Percentiles rank a stretch among this genome's conserved stretches.
Evolutionary conservation across 495 filamentous ascomycete species (phyloP).

Genomic region (Rusavskia elegans): DNA sequence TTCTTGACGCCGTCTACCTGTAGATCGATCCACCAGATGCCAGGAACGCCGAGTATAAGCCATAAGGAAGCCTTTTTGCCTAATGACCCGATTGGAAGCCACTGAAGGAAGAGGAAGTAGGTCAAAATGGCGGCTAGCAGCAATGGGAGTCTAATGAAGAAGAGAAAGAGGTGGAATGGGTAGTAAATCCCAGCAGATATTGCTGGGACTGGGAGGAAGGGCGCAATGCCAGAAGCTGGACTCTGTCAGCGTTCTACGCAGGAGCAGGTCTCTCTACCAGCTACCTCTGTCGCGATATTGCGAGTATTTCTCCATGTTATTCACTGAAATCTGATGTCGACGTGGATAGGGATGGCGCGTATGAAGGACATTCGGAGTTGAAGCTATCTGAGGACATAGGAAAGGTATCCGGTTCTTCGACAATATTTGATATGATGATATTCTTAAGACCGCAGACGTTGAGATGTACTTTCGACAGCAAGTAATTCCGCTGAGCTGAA

Average conservation of each 20-base stretch:
- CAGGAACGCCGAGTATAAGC: constrained; percentile 69
- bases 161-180: constrained; percentile 51
- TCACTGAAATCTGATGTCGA: no score
- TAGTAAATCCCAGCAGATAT: constrained; percentile 42
- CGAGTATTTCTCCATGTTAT: constrained; percentile 85
- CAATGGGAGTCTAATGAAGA: constrained; percentile 64
- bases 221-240: constrained; percentile 85
- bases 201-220: constrained; percentile 69
- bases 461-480: no score
- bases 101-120: constrained; percentile 74
- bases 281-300: constrained; percentile 88
- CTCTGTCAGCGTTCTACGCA: constrained; percentile 3
- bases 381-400: no score
- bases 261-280: constrained; percentile 4
- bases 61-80: constrained; percentile 72
- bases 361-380: no score
- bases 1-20: constrained; percentile 91
- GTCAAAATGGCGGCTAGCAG: constrained; percentile 48
- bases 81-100: constrained; percentile 67
- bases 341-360: no score
- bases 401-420: no score
- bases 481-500: no score
- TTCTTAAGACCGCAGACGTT: no score
- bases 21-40: constrained; percentile 95
- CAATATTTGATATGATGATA: no score